phyloP scores from a whole-genome alignment of 1,284 basidiomycete species.

The Sphagnurus paluster region DNA sequence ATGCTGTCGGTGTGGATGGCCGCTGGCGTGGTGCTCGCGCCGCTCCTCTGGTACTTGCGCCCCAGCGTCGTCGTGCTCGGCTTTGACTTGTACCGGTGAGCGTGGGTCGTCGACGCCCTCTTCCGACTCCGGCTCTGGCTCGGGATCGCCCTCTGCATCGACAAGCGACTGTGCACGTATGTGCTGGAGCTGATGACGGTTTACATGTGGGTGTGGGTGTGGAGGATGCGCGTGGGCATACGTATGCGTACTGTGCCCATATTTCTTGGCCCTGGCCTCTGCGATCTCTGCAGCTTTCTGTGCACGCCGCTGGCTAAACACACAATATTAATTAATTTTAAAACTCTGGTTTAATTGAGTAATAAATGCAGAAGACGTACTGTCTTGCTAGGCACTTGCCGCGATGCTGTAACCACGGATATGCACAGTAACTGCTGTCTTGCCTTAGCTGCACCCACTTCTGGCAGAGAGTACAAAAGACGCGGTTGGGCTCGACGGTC shows the following conservation, averaged over 20 bases:
- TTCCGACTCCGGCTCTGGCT: slow-evolving; percentile 35
- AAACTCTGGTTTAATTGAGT: too few relatives aligned
- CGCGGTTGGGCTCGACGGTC: slow-evolving; percentile 70
- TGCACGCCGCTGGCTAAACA: slow-evolving; percentile 47
- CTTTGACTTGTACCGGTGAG: too few relatives aligned
- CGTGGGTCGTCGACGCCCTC: slow-evolving; percentile 27
- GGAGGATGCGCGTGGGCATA: neutral
- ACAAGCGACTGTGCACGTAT: neutral
- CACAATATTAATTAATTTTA: too few relatives aligned
- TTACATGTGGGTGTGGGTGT: too few relatives aligned
- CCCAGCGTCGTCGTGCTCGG: neutral
- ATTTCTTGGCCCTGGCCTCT: slow-evolving; percentile 28
- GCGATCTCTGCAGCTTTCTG: slow-evolving; percentile 47
- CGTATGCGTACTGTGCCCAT: neutral
- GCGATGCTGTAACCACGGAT: slow-evolving; percentile 77
- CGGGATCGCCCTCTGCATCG: slow-evolving; percentile 13
- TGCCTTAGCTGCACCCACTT: slow-evolving; percentile 80
- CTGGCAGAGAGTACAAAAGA: slow-evolving; percentile 69
- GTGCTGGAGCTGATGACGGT: neutral
- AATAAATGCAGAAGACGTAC: slow-evolving; percentile 44
- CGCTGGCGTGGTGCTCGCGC: slow-evolving; percentile 12
- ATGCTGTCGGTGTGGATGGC: slow-evolving; percentile 12
- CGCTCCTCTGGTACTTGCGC: slow-evolving; percentile 6
- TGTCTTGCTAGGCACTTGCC: slow-evolving; percentile 65
- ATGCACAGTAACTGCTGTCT: slow-evolving; percentile 72